Conservation (phyloP, 208 protist genomes). For the Leishmania major region DNA sequence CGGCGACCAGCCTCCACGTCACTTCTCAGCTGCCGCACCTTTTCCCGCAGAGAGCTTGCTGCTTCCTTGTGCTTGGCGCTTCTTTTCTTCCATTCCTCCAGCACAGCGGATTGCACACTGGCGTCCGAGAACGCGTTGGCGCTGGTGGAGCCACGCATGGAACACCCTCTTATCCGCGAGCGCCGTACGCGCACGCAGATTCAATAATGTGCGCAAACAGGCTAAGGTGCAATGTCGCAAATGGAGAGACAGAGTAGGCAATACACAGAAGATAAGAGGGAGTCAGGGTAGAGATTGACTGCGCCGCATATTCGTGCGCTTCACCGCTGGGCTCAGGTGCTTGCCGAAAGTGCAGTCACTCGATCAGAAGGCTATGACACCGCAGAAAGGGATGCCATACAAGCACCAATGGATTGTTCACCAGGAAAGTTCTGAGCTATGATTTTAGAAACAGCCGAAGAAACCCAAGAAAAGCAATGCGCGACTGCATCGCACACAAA, state of each 20-base stretch:
- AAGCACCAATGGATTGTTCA: background rate
- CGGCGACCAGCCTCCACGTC: conserved; percentile 19
- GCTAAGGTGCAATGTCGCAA: background rate
- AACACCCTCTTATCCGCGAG: background rate
- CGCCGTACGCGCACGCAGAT: background rate
- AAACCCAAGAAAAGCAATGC: background rate
- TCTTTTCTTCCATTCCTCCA: conserved; percentile 53
- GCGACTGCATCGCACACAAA: background rate
- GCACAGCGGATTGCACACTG: conserved; percentile 33
- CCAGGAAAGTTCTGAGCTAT: background rate
- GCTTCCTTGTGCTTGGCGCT: conserved; percentile 25
- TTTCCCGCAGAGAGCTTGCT: conserved; percentile 28
- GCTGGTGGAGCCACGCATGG: background rate
- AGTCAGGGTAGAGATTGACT: background rate
- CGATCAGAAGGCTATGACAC: background rate
- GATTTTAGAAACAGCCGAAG: background rate
- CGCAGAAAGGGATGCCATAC: background rate
- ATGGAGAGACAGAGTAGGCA: background rate
- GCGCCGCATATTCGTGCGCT: background rate
- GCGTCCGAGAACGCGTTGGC: conserved; percentile 35
- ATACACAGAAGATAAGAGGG: background rate
- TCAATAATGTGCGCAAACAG: background rate
- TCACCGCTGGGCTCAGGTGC: background rate
- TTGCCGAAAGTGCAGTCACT: too few species aligned
- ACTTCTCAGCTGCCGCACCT: conserved; percentile 46